Conservation (phyloP, 2,329 filamentous ascomycete species). For the Aureobasidium uvarum region DNA sequence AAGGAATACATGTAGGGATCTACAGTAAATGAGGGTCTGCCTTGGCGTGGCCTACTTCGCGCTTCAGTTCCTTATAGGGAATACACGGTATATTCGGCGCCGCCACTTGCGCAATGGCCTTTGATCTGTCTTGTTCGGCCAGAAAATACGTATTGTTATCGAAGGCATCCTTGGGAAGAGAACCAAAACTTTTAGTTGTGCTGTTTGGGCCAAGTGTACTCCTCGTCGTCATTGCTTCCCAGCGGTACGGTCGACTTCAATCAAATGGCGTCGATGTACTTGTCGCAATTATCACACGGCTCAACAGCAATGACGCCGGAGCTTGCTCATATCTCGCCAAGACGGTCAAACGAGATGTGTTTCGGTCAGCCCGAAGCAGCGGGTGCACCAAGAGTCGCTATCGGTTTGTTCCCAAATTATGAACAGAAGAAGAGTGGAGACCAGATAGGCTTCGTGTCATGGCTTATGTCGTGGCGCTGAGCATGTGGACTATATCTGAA, state of each 20-base stretch:
- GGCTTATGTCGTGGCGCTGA: slow-evolving; percentile 4
- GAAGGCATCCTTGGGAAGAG: no score
- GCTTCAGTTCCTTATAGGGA: neutral
- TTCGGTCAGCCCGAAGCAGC: neutral
- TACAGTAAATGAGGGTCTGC: neutral
- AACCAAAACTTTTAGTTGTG: no score
- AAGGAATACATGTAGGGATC: neutral
- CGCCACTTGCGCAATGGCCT: slow-evolving; percentile 5
- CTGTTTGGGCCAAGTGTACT: neutral
- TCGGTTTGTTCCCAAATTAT: neutral
- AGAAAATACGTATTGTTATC: no score
- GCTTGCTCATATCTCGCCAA: neutral
- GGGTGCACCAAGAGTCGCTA: neutral
- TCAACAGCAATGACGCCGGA: neutral
- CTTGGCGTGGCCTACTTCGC: neutral
- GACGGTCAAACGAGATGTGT: neutral
- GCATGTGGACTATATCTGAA: neutral
- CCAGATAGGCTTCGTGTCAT: neutral
- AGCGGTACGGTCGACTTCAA: neutral
- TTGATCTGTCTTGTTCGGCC: neutral
- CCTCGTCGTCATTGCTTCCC: neutral
- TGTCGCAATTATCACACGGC: neutral
- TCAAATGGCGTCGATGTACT: neutral
- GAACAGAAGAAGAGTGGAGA: neutral
- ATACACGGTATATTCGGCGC: neutral